A percentile compares a stretch with the other conserved stretches of the same genome.
phyloP scores from a whole-genome alignment of 2,329 filamentous ascomycete genomes.

The Cladophialophora psammophila region DNA sequence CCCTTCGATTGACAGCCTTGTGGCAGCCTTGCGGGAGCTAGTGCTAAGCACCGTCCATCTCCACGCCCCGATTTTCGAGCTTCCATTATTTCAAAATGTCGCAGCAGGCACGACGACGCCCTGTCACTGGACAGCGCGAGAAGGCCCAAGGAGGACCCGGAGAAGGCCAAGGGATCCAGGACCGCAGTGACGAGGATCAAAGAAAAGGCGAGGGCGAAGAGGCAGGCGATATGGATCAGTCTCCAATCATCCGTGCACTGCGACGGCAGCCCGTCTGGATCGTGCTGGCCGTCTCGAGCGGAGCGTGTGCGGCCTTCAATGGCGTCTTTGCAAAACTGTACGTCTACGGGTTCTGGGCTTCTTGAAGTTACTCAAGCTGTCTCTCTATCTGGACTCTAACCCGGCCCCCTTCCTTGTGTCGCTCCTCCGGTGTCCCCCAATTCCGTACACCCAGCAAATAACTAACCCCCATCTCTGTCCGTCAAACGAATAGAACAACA shows the following conservation, averaged over 20 bases:
- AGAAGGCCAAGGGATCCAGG: neutral
- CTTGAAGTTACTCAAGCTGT: neutral
- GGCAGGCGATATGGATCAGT: constrained; percentile 7
- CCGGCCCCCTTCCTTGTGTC: neutral
- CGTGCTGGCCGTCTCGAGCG: constrained; percentile 65
- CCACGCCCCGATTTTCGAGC: neutral
- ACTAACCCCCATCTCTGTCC: neutral
- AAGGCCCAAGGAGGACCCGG: neutral
- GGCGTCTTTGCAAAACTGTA: constrained; percentile 73
- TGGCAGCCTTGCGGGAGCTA: neutral
- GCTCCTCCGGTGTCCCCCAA: neutral
- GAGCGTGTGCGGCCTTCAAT: constrained; percentile 68
- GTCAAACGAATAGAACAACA: constrained; percentile 59
- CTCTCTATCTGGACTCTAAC: neutral
- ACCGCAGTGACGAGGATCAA: neutral
- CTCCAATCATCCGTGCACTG: constrained; percentile 29
- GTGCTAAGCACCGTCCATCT: neutral
- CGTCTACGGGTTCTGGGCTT: constrained; percentile 27
- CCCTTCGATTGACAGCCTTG: neutral
- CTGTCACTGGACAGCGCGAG: neutral
- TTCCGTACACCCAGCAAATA: neutral
- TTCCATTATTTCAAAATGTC: neutral
- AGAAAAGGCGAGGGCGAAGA: neutral
- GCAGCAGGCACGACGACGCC: constrained; percentile 2
- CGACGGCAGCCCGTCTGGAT: constrained; percentile 53